Base-by-base conservation (phyloP, 2,329 filamentous ascomycete genomes). In the Venturia carpophila region DNA sequence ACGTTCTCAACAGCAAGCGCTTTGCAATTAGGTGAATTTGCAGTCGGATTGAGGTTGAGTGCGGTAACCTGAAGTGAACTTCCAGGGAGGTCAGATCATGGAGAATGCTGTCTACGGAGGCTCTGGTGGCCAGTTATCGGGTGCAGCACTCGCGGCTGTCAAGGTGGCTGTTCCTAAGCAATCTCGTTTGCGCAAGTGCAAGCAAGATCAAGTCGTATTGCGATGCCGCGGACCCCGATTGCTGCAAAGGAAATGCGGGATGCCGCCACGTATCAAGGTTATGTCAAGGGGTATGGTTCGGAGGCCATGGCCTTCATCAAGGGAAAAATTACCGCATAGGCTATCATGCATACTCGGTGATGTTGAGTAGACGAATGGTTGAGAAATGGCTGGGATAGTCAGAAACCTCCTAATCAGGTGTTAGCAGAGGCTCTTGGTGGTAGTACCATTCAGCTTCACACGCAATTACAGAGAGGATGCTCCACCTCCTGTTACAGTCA, bases 161-260 rank as follows among this genome's bases (percentile, higher is more conserved):
- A 86, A 86, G 73, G 86, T 83, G 0, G 84, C 81, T 17, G 86
- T 88, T 68, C 5, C 80, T 83, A 0, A 70, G 77, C 5, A 83
- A 84, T 34, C 87, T 85, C 73, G 75, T 74, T 56, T 88, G 85
- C 75, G 80, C 83, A 5, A 72, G 68, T 11, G 78, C 78, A 43
- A 79, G 74, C 71, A 84, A 83, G 70, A 83, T 88, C 69, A 77
- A 86, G 75, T 84, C 83, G 5, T 88, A 88, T 78, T 88, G 86
- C 73, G 86, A 89, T 69, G 75, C 80, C 5, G 71, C 81, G 3
- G 86, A 88, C 68, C 85, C 85, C 0, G 88, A 86, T 75, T 88
- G 86, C 79, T 88, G 84, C 74, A 85, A 82, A 52, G 86, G 86
- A 61, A 85, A 80, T 69, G n/a, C n/a, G n/a, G n/a, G 79, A 87